Evolutionary conservation across 2,329 filamentous ascomycete genomes (phyloP).

Genomic region (Fusarium nurragi): DNA sequence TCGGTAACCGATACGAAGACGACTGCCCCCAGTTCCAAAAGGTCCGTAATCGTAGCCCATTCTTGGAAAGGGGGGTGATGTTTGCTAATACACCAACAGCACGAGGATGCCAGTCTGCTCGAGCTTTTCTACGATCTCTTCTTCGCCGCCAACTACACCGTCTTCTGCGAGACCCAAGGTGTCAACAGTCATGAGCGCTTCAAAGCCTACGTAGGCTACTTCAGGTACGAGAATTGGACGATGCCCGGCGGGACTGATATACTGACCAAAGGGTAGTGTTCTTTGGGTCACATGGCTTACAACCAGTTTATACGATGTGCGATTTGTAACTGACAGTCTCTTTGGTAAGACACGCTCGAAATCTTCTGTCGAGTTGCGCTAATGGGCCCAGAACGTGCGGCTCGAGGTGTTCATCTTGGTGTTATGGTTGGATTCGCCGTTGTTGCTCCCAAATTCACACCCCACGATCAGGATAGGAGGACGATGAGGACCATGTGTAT

Average conservation of each 20-base stretch:
- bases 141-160: conserved; percentile 69
- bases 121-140: conserved; percentile 54
- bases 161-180: conserved; percentile 56
- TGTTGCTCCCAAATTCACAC: conserved; percentile 60
- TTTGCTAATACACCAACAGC: conserved; percentile 29
- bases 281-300: conserved; percentile 77
- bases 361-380: accelerated
- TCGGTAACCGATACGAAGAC: conserved; percentile 40
- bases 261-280: conserved; percentile 50
- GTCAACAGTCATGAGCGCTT: conserved; percentile 48
- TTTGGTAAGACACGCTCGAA: conserved; percentile 53
- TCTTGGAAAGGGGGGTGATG: background rate
- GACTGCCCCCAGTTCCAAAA: conserved; percentile 42
- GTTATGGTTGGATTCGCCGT: conserved; percentile 73
- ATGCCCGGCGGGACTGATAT: accelerated
- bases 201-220: conserved; percentile 51
- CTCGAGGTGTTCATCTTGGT: conserved; percentile 68
- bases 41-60: conserved; percentile 13
- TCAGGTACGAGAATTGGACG: conserved; percentile 38
- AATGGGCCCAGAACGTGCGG: conserved; percentile 56
- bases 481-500: conserved; percentile 55
- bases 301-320: conserved; percentile 71
- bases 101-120: conserved; percentile 50
- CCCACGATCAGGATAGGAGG: conserved; percentile 49
- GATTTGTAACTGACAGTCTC: conserved; percentile 71